Base-by-base conservation (phyloP, 768 basidiomycete species). In the Russula earlei region DNA sequence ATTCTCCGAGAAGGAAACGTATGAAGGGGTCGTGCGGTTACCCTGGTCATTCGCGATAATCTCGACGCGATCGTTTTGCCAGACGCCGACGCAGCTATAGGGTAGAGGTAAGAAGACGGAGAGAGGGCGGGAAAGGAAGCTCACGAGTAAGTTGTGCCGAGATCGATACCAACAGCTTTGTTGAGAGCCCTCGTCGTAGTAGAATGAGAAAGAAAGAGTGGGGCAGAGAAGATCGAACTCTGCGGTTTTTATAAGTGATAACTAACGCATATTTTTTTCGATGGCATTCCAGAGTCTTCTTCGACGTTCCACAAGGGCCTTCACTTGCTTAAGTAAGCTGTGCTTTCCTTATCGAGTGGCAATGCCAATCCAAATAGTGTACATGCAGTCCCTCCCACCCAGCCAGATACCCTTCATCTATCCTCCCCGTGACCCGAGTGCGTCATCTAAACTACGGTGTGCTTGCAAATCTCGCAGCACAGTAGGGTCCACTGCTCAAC, bases 41-140 rank as follows among this genome's bases (percentile, higher is more conserved):
- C 89, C 88, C 77, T 91, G 89, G 73, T 91, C 88, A 67, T 91
- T 91, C 74, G 88, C 88, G 69, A 97, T 97, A 77, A 96, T 96
- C 76, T 96, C 94, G 63, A 96, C 94, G 70, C 94, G 90, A 77
- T 98, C 95, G 68, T 96, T 93, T 80, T 94, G 91, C 93, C 94
- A 98, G 61, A 98, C 94, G 80, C 90, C 95, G 66, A 97, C 95
- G 73, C 94, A 97, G n/a, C 90, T 93, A 54, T 36, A 54, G 34
- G 36, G 60, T 55, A 54, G 24, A 46, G 12, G 44, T 62, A 27
- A 54, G 45, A 22, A 63, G 40, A 14, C 14, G 17, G 33, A 29
- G n/a, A n/a, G n/a, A 6, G 51, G 44, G 11, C 6, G 3, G 42
- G 37, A 53, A 12, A 25, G 10, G 17, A 19, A 11, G 78, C 86